Evolutionary conservation across 805 yeast genomes (phyloP), one percentile per base, ranked within the genome.

Genomic region (Diddensiella transvaalensis): DNA sequence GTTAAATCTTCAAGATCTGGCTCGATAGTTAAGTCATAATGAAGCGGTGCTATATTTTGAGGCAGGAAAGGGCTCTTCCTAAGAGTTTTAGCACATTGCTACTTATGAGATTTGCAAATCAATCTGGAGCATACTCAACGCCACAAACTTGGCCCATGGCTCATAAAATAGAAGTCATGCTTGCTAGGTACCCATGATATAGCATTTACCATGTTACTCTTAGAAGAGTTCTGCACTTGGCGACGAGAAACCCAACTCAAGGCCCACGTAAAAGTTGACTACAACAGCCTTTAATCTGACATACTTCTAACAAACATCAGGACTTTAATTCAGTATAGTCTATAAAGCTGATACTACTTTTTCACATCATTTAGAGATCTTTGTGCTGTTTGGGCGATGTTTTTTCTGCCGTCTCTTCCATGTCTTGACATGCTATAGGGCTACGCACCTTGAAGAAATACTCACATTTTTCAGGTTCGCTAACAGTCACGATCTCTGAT

Each of bases 391-490:
- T 8, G 39, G 8, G 21, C 19, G 22, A 17, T 3, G 18, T 17
- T 36, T 3, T 36, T 17, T 36, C 11, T 36, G 18, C 40, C 21
- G 11, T 17, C 17, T 30, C n/a, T 18, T n/a, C n/a, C n/a, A n/a
- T 26, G 13, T 8, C 32, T 13, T 26, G 11, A 29, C 70, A 66
- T 22, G 58, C 61, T 3, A 59, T 62, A 2, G 70, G 70, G 29
- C 62, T 54, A 15, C 38, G 29, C 46, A 60, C 61, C 44, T 57
- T 69, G 54, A 90, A 73, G 42, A 66, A 64, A 62, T 93, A 93
- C 52, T 77, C 83, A 67, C 99, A 93, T 63, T 84, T 87, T 56
- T 90, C 95, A 1, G 93, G 91, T 67, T 93, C 99, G 37, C 82
- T 72, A 6, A 91, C 95, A 2, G 79, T 64, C n/a, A 83, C 48